Evolutionary conservation across 495 filamentous ascomycete genomes (phyloP), one percentile per base, ranked within the genome.

Genomic region (Choiromyces venosus): DNA sequence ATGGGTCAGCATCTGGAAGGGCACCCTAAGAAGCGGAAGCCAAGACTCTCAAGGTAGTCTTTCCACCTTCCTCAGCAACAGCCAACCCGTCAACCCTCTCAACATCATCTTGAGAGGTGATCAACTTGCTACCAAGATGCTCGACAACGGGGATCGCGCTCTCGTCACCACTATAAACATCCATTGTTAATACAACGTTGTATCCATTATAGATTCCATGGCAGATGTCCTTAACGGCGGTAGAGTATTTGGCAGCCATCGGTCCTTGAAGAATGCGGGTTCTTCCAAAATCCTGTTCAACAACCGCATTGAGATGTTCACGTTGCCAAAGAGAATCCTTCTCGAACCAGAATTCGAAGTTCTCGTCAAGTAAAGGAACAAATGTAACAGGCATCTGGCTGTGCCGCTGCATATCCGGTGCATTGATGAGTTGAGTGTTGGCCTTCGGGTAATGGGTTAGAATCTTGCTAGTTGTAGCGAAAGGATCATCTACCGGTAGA

Each of bases 241-340:
- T 93, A 0, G 93, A 94, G 84, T 96, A 97, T 81, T 91, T 94
- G 69, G 88, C 94, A 46, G 94, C 93, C 85, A 94, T 93, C 6
- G 94, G 95, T n/a, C 94, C 95, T 82, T 99, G 95, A 69, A 99
- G 85, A 83, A 99, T 97, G 85, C 93, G 96, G 12, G 92, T 94
- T 72, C 95, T 87, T 65, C 92, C 93, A 70, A 97, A 93, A 83
- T 99, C 94, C 83, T 97, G 93, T 75, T 86, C 94, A 67, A 97
- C 91, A 78, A 99, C 94, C 39, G 95, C 94, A 74, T 92, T 93
- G 16, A 97, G 87, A 81, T 98, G 93, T 79, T 89, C 83, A 0
- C 93, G 97, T 83, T 99, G 95, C 95, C 95, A 97, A 37, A 99
- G 88, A 25, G 94, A 97, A 83, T 99, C 95, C 84, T 99, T 99